Evolutionary conservation across 306 rosid genomes (phyloP).

Genomic region (Dalbergia cultrata): DNA sequence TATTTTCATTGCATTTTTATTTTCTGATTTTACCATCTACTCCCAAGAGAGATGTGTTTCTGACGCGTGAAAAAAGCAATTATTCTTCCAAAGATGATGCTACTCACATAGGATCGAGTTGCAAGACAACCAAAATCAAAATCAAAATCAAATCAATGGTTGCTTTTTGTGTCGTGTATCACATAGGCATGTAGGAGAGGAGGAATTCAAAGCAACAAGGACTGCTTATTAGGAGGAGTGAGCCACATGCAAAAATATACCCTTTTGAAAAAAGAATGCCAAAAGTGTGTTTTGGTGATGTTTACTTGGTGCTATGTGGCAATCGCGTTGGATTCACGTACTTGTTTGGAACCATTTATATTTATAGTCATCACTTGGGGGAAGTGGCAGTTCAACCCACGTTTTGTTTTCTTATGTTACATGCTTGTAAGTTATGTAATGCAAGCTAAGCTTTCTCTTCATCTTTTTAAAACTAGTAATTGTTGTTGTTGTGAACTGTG

Average conservation of each 20-base stretch:
- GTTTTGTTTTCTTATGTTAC: not conserved
- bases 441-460: not conserved
- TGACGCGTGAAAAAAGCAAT: not conserved
- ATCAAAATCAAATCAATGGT: not conserved
- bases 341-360: constrained; percentile 26
- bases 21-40: too few relatives aligned
- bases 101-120: not conserved
- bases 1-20: too few relatives aligned
- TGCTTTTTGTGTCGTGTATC: not conserved
- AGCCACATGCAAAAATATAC: constrained; percentile 13
- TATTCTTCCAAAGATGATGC: constrained; percentile 15
- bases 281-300: constrained; percentile 8
- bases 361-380: not conserved
- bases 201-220: not conserved
- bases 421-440: not conserved
- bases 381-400: constrained; percentile 33
- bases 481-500: too few relatives aligned
- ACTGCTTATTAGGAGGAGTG: not conserved
- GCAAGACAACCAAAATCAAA: not conserved
- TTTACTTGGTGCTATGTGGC: constrained; percentile 46
- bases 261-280: constrained; percentile 3
- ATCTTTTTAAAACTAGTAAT: constrained; percentile 8
- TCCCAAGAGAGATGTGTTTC: too few relatives aligned
- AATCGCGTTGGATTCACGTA: constrained; percentile 67
- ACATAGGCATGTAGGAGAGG: not conserved